phyloP scores from a whole-genome alignment of 257 asterid species.

The Voacanga thouarsii region DNA sequence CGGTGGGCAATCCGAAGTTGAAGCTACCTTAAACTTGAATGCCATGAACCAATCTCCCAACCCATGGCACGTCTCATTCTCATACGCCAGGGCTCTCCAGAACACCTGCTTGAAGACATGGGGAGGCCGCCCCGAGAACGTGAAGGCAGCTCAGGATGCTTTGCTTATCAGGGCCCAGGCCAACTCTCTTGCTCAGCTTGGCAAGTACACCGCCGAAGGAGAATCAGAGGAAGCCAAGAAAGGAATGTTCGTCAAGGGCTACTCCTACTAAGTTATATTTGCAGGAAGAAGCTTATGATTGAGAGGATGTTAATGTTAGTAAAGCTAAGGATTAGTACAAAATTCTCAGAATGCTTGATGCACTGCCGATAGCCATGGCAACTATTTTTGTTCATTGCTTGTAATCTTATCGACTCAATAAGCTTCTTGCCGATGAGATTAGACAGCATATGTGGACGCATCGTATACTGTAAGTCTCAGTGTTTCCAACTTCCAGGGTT shows the following conservation, averaged over 20 bases:
- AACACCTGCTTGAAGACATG: conserved; percentile 78
- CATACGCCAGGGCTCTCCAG: conserved; percentile 75
- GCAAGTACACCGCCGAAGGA: conserved; percentile 69
- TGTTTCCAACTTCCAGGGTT: not conserved
- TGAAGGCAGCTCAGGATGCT: conserved; percentile 59
- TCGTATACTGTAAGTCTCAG: not conserved
- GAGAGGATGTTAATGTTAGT: conserved; percentile 16
- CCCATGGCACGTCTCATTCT: conserved; percentile 83
- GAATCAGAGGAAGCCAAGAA: conserved; percentile 78
- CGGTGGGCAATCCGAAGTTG: conserved; percentile 83
- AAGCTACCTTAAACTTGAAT: conserved; percentile 71
- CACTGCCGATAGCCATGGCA: conserved; percentile 8
- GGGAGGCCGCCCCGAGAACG: conserved; percentile 69
- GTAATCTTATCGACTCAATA: conserved; percentile 29
- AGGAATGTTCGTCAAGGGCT: conserved; percentile 74
- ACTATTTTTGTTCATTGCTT: conserved; percentile 30
- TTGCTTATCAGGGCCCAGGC: conserved; percentile 64
- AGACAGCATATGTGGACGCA: conserved; percentile 26
- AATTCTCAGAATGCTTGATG: conserved; percentile 10
- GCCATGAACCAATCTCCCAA: conserved; percentile 81
- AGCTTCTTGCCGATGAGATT: conserved; percentile 30
- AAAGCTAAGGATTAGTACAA: conserved; percentile 13
- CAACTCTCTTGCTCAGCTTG: conserved; percentile 79
- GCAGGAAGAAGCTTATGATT: not conserved
- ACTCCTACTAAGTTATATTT: conserved; percentile 43